Evolutionary conservation across 305 asterid species (phyloP), one percentile per base, ranked within the genome.

Genomic region (Plantago coronopus): DNA sequence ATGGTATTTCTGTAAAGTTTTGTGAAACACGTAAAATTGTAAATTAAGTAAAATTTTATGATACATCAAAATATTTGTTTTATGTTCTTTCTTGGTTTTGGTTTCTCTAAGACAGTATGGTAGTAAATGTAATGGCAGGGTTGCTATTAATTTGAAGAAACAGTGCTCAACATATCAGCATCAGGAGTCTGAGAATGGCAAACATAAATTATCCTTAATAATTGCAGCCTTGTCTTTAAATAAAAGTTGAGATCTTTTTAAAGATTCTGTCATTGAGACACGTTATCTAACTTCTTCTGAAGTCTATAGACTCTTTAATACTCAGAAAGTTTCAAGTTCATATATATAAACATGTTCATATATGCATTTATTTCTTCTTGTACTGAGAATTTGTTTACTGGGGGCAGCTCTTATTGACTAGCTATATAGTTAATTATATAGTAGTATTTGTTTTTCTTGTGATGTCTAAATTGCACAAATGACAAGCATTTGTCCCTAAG

Each of bases 141-240:
- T 50, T 3, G 25, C 21, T 50, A 77, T 72, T 80, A 61, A 71
- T 56, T 65, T 74, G 62, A 66, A 56, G 80, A 70, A 76, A 78
- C 63, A 81, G 74, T 70, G 59, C 56, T 5, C 31, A 7, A 63
- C 54, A 65, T 54, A 79, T 73, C 83, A 77, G 67, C 71, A 72
- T 76, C 80, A 69, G 47, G 53, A 62, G 57, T 72, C 73, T 68
- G 73, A 60, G 40, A 70, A 65, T 51, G 59, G 67, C 74, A 76
- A 62, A 61, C 66, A 53, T 9, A 34, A 34, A 34, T 9, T 34
- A 15, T 53, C 2, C 20, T 23, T 40, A 53, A 53, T 53, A 53
- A 53, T 53, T 25, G n/a, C 38, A 51, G 4, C 16, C 37, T 51
- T 51, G 4, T 15, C 15, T 23, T 25, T 53, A 23, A 57, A 64